Evolutionary conservation across 805 yeast genomes (phyloP).

Genomic region (Pichia eremophila): DNA sequence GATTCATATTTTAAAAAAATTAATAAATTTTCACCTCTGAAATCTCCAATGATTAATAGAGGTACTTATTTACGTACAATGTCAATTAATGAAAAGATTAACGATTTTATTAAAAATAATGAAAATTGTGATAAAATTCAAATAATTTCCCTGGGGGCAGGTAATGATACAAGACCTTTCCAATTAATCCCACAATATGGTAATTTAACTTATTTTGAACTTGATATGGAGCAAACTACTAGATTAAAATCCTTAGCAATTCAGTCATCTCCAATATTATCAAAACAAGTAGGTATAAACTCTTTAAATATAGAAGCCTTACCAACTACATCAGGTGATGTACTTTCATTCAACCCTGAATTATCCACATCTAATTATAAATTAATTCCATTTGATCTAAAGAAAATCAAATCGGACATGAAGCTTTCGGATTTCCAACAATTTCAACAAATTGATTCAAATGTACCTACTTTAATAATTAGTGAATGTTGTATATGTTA

Average conservation of each 20-base stretch:
- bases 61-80: constrained; percentile 59
- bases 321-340: constrained; percentile 13
- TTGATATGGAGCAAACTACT: constrained; percentile 53
- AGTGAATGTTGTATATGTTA: constrained; percentile 77
- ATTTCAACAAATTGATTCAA: constrained; percentile 13
- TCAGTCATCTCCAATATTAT: constrained; percentile 16
- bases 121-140: constrained; percentile 28
- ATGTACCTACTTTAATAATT: constrained; percentile 49
- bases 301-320: neutral
- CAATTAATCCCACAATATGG: constrained; percentile 29
- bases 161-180: constrained; percentile 68
- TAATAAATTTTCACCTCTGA: constrained; percentile 13
- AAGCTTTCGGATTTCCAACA: neutral
- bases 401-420: constrained; percentile 22
- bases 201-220: constrained; percentile 41
- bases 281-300: neutral
- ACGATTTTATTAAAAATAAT: constrained; percentile 30
- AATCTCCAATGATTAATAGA: constrained; percentile 59
- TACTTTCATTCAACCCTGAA: neutral
- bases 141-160: constrained; percentile 69
- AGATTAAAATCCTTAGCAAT: constrained; percentile 44
- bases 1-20: neutral
- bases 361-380: constrained; percentile 31
- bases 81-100: constrained; percentile 39
- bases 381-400: constrained; percentile 46